Percentiles rank a stretch among this genome's conserved stretches.
Evolutionary conservation across 768 basidiomycete species (phyloP).

Genomic region (Crucibulum laeve): DNA sequence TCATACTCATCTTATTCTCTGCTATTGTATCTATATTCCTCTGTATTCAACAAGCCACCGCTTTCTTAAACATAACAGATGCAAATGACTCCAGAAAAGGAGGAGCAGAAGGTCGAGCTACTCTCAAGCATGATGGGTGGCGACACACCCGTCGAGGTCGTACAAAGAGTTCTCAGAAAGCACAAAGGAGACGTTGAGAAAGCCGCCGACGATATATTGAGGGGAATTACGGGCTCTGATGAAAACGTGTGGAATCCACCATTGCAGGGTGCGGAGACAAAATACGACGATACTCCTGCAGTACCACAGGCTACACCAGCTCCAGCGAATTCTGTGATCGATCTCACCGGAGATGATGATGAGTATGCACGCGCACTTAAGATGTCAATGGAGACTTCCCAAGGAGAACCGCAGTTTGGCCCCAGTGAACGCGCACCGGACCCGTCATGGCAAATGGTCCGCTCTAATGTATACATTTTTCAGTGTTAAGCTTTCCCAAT

Average conservation of each 20-base stretch:
- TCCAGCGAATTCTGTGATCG: slow-evolving; percentile 39
- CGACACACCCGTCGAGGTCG: slow-evolving; percentile 38
- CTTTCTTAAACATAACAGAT: slow-evolving; percentile 4
- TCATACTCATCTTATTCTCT: too few relatives aligned
- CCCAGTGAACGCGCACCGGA: slow-evolving; percentile 60
- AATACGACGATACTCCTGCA: slow-evolving; percentile 15
- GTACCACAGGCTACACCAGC: slow-evolving; percentile 14
- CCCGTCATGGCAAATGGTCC: slow-evolving; percentile 67
- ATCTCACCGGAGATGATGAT: slow-evolving; percentile 60
- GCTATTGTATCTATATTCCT: too few relatives aligned
- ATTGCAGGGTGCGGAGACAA: background rate
- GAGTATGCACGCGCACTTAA: slow-evolving; percentile 47
- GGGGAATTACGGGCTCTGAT: slow-evolving; percentile 44
- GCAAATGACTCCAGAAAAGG: slow-evolving; percentile 22
- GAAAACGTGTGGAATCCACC: slow-evolving; percentile 5
- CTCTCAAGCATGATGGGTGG: slow-evolving; percentile 29
- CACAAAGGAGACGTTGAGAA: slow-evolving; percentile 55
- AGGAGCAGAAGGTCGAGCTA: slow-evolving; percentile 22
- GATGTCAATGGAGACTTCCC: slow-evolving; percentile 44
- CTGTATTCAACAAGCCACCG: background rate
- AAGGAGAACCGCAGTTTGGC: slow-evolving; percentile 41
- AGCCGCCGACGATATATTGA: slow-evolving; percentile 49
- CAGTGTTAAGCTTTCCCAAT: slow-evolving; percentile 1
- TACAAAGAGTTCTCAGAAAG: slow-evolving; percentile 54
- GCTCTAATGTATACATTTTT: slow-evolving; percentile 48